Base-by-base conservation (phyloP, 768 basidiomycete species). In the Boletus barrowsii region DNA sequence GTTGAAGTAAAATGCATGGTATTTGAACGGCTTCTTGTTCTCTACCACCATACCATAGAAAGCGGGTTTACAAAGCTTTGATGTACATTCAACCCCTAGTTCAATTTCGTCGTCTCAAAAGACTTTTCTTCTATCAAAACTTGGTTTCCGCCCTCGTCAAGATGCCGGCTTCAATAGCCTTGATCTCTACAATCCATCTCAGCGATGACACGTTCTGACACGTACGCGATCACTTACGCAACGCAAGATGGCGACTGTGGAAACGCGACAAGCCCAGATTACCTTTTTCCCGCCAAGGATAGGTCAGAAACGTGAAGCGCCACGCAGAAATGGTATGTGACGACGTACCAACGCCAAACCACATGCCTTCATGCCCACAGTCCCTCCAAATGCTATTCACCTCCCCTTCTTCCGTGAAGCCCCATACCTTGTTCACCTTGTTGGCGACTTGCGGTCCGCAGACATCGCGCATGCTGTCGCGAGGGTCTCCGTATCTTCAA, bases 381-480 rank as follows among this genome's bases (percentile, higher is more conserved):
- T 68, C 54, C 47, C 64, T 64, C 67, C 68, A 72, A 20, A 63
- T 60, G 2, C 79, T 75, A 2, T 75, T 68, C 24, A 83, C 62
- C 63, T 88, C 86, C 0, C 86, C 83, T 70, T 90, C 83, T 18
- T 75, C 70, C 56, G 84, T 76, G 44, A 86, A 53, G 17, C 85
- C 82, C 88, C 87, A 83, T 15, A 88, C 67, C 14, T 72, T 69
- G 33, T 76, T 73, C 53, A 84, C 71, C 63, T 76, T 72, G 50
- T 74, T 63, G 0, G 72, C 75, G 3, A 81, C 62, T 33, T 78
- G 71, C 10, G 77, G 71, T 1, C 79, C 82, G 41, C 81, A 76
- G 5, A 85, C 64, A 0, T 70, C 66, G 37, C 68, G 70, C 47
- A 82, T 64, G 22, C 73, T 68, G 13, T 73, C 69, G 20, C 71